Evolutionary conservation across 2,329 filamentous ascomycete genomes (phyloP).

Genomic region (Talaromyces sp.): DNA sequence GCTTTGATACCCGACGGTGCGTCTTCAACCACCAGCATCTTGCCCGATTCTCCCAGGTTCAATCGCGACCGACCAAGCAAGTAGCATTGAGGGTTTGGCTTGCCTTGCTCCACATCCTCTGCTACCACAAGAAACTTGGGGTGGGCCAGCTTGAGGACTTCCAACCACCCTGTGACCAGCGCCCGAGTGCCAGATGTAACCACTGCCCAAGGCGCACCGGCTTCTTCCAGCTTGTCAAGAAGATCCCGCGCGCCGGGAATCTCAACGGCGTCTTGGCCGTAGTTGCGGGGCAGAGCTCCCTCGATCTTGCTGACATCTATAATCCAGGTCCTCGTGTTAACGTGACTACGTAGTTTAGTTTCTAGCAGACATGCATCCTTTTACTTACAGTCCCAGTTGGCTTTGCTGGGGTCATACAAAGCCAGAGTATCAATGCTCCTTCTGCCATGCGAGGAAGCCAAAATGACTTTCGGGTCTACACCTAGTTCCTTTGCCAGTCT

Average conservation of each 20-base stretch:
- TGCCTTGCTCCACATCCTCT: conserved; percentile 69
- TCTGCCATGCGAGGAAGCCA: conserved; percentile 86
- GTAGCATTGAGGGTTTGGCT: conserved; percentile 74
- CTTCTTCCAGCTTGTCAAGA: conserved; percentile 60
- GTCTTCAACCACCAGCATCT: conserved; percentile 78
- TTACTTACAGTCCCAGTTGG: conserved; percentile 84
- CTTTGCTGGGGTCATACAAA: conserved; percentile 74
- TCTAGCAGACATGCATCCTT: not conserved
- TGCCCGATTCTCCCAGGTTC: conserved; percentile 42
- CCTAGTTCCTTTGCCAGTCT: conserved; percentile 69
- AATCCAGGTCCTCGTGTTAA: not conserved
- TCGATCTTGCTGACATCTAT: conserved; percentile 76
- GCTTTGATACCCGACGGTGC: conserved; percentile 78
- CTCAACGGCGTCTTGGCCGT: conserved; percentile 73
- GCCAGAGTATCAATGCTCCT: conserved; percentile 81
- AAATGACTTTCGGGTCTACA: conserved; percentile 75
- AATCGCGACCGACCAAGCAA: conserved; percentile 61
- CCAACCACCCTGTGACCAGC: conserved; percentile 68
- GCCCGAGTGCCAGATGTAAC: conserved; percentile 64
- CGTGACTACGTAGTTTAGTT: not conserved
- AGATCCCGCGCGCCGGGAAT: conserved; percentile 76
- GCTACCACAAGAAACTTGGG: conserved; percentile 67
- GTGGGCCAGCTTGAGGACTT: conserved; percentile 58
- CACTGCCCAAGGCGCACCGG: conserved; percentile 73
- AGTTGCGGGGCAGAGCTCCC: conserved; percentile 67